These are phyloP conservation scores for Rhizomucor miehei DNA, from an alignment of 371 early-diverging fungal species.

Conservation along the genomic window DNA sequence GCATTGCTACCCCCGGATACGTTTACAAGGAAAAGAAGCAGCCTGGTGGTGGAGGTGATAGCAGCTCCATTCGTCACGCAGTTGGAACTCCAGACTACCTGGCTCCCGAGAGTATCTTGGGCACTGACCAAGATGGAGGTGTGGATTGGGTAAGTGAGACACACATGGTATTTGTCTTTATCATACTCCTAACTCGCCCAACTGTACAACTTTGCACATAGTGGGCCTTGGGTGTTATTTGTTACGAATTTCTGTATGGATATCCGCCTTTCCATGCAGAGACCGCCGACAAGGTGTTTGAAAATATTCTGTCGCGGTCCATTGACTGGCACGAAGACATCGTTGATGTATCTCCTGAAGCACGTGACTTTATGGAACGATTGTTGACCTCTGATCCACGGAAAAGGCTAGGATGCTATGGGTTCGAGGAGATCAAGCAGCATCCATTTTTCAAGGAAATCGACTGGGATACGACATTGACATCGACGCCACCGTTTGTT, in stretches of 20 bases:
- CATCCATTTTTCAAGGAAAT: constrained; percentile 68
- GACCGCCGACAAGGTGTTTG: constrained; percentile 81
- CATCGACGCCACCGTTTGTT: constrained; percentile 77
- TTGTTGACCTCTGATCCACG: constrained; percentile 76
- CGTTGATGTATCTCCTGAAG: constrained; percentile 75
- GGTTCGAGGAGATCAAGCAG: constrained; percentile 64
- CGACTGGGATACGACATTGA: constrained; percentile 68
- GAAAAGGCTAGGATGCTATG: constrained; percentile 71
- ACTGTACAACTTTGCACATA: constrained; percentile 16
- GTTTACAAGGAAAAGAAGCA: constrained; percentile 10
- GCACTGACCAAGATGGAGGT: constrained; percentile 79
- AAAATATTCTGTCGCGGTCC: constrained; percentile 74
- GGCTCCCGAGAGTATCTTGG: constrained; percentile 92
- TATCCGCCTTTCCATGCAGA: constrained; percentile 86
- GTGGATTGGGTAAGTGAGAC: constrained; percentile 82
- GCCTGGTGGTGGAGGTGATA: not conserved
- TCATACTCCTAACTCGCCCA: not conserved
- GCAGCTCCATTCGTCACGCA: constrained; percentile 18
- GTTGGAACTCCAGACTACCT: constrained; percentile 98
- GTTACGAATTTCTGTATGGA: constrained; percentile 88
- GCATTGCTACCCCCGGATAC: constrained; percentile 22
- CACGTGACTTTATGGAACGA: constrained; percentile 83
- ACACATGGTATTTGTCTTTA: not conserved
- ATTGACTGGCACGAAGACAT: constrained; percentile 73
- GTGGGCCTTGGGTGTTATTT: constrained; percentile 91